Percentiles rank a stretch among this genome's conserved stretches.
Conservation (phyloP, 2,329 filamentous ascomycete species). For the Parascedosporium putredinis region DNA sequence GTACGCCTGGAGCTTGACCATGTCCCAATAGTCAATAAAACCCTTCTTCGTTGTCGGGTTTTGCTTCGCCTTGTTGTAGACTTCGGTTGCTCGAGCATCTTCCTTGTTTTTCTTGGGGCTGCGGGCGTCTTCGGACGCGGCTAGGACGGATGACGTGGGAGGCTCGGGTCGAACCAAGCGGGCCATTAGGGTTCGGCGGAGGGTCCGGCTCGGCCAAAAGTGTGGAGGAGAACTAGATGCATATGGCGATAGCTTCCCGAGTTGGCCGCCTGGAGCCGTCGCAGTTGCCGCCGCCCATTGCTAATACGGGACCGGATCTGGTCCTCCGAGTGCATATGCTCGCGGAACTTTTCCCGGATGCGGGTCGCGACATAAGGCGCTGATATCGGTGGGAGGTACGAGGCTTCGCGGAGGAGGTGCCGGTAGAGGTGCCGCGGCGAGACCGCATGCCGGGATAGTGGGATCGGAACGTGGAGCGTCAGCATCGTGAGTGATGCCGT, state of each 20-base stretch:
- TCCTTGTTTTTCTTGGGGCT: neutral
- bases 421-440: constrained; percentile 41
- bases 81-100: neutral
- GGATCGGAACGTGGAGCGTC: neutral
- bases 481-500: neutral
- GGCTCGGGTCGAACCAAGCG: constrained; percentile 25
- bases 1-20: constrained; percentile 30
- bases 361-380: constrained; percentile 30
- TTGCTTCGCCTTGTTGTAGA: neutral
- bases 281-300: constrained; percentile 31
- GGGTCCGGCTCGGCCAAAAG: constrained; percentile 43
- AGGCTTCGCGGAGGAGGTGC: constrained; percentile 48
- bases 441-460: neutral
- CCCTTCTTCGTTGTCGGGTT: constrained; percentile 8
- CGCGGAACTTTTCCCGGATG: constrained; percentile 37
- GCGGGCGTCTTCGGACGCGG: constrained; percentile 21
- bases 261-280: constrained; percentile 41
- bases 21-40: constrained; percentile 40
- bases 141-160: constrained; percentile 28
- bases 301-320: constrained; percentile 23
- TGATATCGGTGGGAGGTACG: constrained; percentile 46
- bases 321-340: constrained; percentile 20
- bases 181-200: constrained; percentile 36
- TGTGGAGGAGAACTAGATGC: constrained; percentile 33
- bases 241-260: constrained; percentile 37